A percentile compares a stretch with the other conserved stretches of the same genome.
Conservation (phyloP, 768 basidiomycete species). For the Mycena galericulata region DNA sequence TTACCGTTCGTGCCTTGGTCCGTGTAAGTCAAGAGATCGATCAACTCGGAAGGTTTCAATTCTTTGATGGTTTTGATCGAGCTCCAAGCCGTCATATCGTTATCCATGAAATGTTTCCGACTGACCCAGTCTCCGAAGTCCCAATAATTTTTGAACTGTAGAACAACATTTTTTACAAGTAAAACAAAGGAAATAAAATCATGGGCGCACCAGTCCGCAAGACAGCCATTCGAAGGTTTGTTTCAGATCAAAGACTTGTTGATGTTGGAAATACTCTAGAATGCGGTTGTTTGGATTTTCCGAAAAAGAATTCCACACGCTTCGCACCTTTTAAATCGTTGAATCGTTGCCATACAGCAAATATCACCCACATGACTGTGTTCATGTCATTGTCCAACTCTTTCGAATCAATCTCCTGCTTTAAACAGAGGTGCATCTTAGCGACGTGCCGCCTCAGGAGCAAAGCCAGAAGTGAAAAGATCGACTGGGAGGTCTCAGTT, state of each 20-base stretch:
- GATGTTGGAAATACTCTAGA: conserved; percentile 15
- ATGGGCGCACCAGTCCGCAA: conserved; percentile 19
- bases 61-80: not conserved
- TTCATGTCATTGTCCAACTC: conserved; percentile 15
- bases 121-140: conserved; percentile 1
- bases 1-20: too few relatives aligned
- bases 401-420: not conserved
- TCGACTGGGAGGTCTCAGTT: not conserved
- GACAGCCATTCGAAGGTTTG: conserved; percentile 21
- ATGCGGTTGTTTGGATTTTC: not conserved
- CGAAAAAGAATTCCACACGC: not conserved
- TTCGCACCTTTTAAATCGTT: conserved; percentile 15
- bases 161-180: not conserved
- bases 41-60: conserved; percentile 1
- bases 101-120: conserved; percentile 10
- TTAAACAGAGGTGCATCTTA: conserved; percentile 24
- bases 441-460: conserved; percentile 20
- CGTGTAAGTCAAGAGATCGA: not conserved
- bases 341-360: not conserved
- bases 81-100: conserved; percentile 18
- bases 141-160: conserved; percentile 26
- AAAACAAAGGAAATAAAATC: too few relatives aligned
- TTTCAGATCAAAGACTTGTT: conserved; percentile 15
- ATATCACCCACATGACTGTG: conserved; percentile 2
- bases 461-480: conserved; percentile 14